Evolutionary conservation across 1,284 basidiomycete genomes (phyloP).

Genomic region (Pseudozyma tsukubaensis): DNA sequence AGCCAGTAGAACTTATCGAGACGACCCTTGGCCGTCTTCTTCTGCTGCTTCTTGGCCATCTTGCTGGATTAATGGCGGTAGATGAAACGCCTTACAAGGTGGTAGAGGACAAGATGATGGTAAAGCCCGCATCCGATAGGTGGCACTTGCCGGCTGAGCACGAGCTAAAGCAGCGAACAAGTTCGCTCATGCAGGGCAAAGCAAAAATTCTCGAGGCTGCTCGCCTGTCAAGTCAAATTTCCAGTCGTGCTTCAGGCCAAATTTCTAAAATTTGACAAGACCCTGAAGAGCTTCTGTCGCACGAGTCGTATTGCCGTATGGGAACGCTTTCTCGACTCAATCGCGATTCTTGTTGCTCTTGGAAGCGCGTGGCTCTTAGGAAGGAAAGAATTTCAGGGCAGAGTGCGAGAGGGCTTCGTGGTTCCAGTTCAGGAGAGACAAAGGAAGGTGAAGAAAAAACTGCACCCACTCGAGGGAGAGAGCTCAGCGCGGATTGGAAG

Average conservation of each 20-base stretch:
- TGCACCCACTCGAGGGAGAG: conserved; percentile 1
- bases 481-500: neutral
- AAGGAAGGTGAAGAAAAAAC: conserved; percentile 9
- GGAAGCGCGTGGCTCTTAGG: conserved; percentile 14
- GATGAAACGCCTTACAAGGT: conserved; percentile 1
- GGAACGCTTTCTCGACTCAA: neutral
- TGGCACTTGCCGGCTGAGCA: conserved; percentile 8
- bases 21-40: conserved; percentile 68
- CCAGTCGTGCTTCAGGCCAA: neutral
- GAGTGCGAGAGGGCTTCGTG: neutral
- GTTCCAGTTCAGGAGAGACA: conserved; percentile 1
- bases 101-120: conserved; percentile 1
- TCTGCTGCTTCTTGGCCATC: conserved; percentile 67
- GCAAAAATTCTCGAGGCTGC: conserved; percentile 8
- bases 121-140: conserved; percentile 4
- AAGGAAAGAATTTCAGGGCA: too few species aligned
- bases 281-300: conserved; percentile 17
- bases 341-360: neutral
- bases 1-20: conserved; percentile 70
- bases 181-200: conserved; percentile 1
- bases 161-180: neutral
- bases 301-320: conserved; percentile 5
- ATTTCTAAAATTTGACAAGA: conserved; percentile 1
- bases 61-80: neutral
- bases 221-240: conserved; percentile 7